Conservation (phyloP, 108 stramenopile species). For the Epipyxis sp. region DNA sequence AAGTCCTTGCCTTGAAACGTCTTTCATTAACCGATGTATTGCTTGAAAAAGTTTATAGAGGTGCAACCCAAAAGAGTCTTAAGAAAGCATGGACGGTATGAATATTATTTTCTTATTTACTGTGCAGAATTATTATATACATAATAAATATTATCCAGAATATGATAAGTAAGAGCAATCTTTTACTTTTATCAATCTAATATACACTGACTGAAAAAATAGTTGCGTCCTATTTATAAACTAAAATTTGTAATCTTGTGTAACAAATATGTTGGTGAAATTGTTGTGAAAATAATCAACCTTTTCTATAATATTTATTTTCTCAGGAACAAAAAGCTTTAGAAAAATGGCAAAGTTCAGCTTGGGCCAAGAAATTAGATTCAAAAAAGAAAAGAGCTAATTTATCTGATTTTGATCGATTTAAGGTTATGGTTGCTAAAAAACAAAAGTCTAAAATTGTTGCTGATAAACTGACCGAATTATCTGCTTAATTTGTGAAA, state of each 20-base stretch:
- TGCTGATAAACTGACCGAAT: conserved; percentile 78
- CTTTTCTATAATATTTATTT: conserved; percentile 38
- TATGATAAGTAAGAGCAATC: too few species aligned
- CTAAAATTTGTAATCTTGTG: too few species aligned
- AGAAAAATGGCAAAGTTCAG: conserved; percentile 80
- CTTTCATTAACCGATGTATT: conserved; percentile 84
- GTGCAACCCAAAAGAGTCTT: conserved; percentile 81
- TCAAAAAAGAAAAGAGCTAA: conserved; percentile 74
- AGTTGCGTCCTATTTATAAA: too few species aligned
- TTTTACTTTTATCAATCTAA: too few species aligned
- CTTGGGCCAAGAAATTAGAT: conserved; percentile 91
- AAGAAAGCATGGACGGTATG: conserved; percentile 70
- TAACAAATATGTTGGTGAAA: too few species aligned
- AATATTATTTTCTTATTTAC: background rate
- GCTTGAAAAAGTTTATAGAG: conserved; percentile 59
- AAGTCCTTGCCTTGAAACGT: conserved; percentile 87
- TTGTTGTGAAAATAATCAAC: background rate
- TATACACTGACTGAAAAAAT: too few species aligned
- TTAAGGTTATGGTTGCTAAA: conserved; percentile 94
- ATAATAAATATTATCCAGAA: too few species aligned
- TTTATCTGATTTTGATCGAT: conserved; percentile 91
- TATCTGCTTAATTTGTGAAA: conserved; percentile 43
- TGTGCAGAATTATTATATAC: background rate
- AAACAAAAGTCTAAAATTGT: conserved; percentile 86
- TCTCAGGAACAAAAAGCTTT: conserved; percentile 67